Evolutionary conservation across 2,329 filamentous ascomycete genomes (phyloP).

Genomic region (Drechslerella stenobrocha): DNA sequence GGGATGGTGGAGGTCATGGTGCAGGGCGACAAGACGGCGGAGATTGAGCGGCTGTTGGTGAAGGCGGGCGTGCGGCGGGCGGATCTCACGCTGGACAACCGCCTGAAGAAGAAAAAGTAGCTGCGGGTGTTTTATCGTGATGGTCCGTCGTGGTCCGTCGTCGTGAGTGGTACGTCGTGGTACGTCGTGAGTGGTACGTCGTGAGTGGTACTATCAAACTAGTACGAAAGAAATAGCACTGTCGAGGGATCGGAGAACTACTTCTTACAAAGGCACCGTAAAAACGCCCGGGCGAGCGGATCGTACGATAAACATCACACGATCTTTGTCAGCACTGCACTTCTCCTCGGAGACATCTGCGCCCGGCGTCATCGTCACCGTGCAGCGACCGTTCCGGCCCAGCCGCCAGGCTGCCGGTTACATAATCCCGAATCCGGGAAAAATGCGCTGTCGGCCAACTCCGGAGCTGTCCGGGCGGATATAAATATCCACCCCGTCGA

Average conservation of each 20-base stretch:
- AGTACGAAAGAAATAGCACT: too few relatives aligned
- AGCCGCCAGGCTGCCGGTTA: too few relatives aligned
- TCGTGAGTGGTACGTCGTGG: too few relatives aligned
- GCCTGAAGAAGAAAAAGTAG: slow-evolving; percentile 65
- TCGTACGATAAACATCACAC: too few relatives aligned
- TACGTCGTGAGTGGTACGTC: too few relatives aligned
- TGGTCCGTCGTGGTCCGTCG: too few relatives aligned
- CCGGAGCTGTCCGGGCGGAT: slow-evolving; percentile 9
- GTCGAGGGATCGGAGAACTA: too few relatives aligned
- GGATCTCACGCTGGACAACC: slow-evolving; percentile 70
- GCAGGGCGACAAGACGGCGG: slow-evolving; percentile 68
- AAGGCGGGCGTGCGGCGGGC: slow-evolving; percentile 65
- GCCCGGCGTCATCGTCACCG: slow-evolving; percentile 15
- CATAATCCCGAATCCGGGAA: slow-evolving; percentile 8
- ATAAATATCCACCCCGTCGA: neutral
- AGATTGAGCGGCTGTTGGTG: slow-evolving; percentile 64
- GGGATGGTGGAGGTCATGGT: slow-evolving; percentile 68
- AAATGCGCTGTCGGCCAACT: slow-evolving; percentile 22
- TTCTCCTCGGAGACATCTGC: slow-evolving; percentile 46
- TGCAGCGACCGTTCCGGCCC: slow-evolving; percentile 36
- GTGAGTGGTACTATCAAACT: too few relatives aligned
- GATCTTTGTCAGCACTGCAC: neutral
- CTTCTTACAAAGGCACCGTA: too few relatives aligned
- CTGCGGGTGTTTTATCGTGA: neutral
- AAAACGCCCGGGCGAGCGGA: too few relatives aligned